Percentiles rank a stretch among this genome's conserved stretches.
Evolutionary conservation across 768 basidiomycete species (phyloP).

Genomic region (Tricholoma flavovirens): DNA sequence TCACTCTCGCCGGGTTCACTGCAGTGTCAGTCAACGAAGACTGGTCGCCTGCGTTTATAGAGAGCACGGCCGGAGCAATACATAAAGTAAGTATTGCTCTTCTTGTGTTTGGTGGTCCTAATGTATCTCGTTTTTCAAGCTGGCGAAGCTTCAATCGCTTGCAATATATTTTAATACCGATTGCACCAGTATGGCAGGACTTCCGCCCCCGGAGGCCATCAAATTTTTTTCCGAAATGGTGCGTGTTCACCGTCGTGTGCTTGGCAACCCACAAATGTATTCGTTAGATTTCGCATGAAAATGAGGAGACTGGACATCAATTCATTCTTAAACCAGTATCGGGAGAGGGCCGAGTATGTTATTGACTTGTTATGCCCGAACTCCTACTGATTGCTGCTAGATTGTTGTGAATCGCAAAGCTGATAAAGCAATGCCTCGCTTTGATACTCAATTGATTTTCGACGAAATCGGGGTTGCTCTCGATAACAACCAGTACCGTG

Average conservation of each 20-base stretch:
- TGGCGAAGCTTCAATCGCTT: conserved; percentile 81
- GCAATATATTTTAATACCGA: conserved; percentile 97
- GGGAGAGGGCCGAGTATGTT: conserved; percentile 80
- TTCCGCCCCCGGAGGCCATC: conserved; percentile 58
- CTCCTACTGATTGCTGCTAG: conserved; percentile 29
- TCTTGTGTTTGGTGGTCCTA: neutral
- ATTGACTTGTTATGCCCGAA: conserved; percentile 4
- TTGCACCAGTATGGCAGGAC: conserved; percentile 68
- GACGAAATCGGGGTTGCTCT: conserved; percentile 90
- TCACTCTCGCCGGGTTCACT: conserved; percentile 83
- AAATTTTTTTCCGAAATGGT: conserved; percentile 74
- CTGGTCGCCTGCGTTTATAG: conserved; percentile 91
- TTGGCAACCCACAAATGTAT: neutral
- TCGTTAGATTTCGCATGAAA: conserved; percentile 37
- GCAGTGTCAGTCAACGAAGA: conserved; percentile 83
- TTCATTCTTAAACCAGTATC: conserved; percentile 95
- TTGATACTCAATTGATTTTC: conserved; percentile 83
- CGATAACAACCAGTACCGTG: conserved; percentile 92
- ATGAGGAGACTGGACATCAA: conserved; percentile 67
- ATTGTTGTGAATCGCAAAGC: conserved; percentile 78
- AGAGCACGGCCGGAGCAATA: conserved; percentile 78
- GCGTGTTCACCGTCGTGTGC: conserved; percentile 7
- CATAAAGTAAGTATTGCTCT: conserved; percentile 60
- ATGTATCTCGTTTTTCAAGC: conserved; percentile 31
- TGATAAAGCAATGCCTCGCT: conserved; percentile 70